Conservation (phyloP, 2,329 filamentous ascomycete genomes). For the Drechslera avenae region DNA sequence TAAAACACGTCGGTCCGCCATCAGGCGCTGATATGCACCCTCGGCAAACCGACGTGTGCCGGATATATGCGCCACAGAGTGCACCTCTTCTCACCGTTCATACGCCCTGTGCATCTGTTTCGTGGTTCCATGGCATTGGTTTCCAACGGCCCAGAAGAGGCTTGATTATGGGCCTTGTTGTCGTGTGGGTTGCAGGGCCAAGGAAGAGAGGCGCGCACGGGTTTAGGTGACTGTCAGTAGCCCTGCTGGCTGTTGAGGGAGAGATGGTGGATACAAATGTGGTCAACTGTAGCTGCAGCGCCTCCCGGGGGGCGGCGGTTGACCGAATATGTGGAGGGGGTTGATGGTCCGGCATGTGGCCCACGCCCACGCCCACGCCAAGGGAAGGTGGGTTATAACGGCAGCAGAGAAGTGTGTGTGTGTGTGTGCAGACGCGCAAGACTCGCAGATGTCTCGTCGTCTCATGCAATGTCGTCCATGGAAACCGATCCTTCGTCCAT, state of each 20-base stretch:
- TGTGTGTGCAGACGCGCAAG: slow-evolving; percentile 2
- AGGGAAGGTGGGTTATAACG: neutral
- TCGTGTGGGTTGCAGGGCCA: neutral
- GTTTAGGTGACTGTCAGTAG: too few relatives aligned
- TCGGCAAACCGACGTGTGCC: slow-evolving; percentile 27
- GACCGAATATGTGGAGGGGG: neutral
- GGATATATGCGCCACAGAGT: neutral
- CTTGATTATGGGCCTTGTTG: neutral
- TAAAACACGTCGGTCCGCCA: slow-evolving; percentile 12
- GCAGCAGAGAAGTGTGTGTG: neutral
- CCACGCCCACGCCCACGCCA: neutral
- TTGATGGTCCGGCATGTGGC: neutral
- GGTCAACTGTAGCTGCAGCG: slow-evolving; percentile 6
- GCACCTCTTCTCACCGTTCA: neutral
- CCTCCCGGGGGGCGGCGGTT: neutral
- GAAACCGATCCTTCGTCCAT: slow-evolving; percentile 1
- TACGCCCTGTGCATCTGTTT: neutral
- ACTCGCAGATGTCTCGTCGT: slow-evolving; percentile 5
- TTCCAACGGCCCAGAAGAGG: neutral
- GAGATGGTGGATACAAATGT: neutral
- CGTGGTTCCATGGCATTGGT: slow-evolving; percentile 8
- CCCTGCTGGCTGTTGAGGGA: too few relatives aligned
- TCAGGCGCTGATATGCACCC: slow-evolving; percentile 8
- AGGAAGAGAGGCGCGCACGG: neutral
- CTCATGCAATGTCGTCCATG: slow-evolving; percentile 9